phyloP scores from a whole-genome alignment of 2,329 filamentous ascomycete genomes.

The Aspergillus thermomutatus region DNA sequence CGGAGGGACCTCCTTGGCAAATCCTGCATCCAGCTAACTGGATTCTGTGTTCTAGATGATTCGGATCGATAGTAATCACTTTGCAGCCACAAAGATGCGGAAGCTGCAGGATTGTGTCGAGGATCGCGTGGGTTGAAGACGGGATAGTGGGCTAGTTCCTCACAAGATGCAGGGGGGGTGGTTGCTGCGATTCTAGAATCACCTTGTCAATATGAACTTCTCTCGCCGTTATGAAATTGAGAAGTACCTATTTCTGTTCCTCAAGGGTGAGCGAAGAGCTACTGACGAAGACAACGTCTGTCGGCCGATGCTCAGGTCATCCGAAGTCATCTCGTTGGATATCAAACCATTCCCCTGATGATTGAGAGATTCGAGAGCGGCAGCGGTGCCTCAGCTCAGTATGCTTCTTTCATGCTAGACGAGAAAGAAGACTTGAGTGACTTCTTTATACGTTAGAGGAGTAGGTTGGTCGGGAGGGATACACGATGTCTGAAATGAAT shows the following conservation, averaged over 20 bases:
- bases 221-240: background rate
- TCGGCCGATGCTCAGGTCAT: conserved; percentile 3
- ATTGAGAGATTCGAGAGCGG: background rate
- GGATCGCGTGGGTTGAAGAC: conserved; percentile 35
- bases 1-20: conserved; percentile 28
- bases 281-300: conserved; percentile 20
- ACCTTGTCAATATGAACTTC: background rate
- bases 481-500: background rate
- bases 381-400: background rate
- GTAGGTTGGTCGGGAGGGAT: background rate
- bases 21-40: conserved; percentile 23
- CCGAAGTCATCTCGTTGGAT: conserved; percentile 2
- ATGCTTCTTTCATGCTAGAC: background rate
- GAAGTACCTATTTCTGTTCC: conserved; percentile 22
- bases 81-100: conserved; percentile 8
- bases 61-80: conserved; percentile 11
- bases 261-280: conserved; percentile 14
- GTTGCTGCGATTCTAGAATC: conserved; percentile 8
- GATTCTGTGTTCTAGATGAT: conserved; percentile 13
- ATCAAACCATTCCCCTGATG: background rate
- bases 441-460: background rate
- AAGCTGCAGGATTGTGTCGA: conserved; percentile 30
- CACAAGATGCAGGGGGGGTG: conserved; percentile 20
- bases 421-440: background rate
- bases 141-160: conserved; percentile 35